phyloP scores from a whole-genome alignment of 169 alveolate species.

The Eimeria brunetti region DNA sequence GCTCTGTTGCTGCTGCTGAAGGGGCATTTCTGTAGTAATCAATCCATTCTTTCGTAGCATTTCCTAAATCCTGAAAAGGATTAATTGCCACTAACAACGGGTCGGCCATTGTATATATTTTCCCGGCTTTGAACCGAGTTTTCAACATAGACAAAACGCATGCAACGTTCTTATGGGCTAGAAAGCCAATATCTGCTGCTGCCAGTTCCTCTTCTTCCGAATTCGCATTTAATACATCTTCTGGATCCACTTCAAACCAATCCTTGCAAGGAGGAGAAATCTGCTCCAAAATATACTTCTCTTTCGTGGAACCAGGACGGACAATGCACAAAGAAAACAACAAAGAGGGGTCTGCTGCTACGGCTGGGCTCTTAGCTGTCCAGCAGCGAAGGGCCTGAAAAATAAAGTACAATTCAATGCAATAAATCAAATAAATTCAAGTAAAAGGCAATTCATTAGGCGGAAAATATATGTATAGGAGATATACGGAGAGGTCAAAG shows the following conservation, averaged over 20 bases:
- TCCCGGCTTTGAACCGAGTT: background rate
- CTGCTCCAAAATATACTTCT: slow-evolving; percentile 21
- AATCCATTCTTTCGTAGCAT: slow-evolving; percentile 89
- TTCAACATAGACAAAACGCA: slow-evolving; percentile 91
- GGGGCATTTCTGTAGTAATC: slow-evolving; percentile 87
- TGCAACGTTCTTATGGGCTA: slow-evolving; percentile 92
- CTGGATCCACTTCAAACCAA: slow-evolving; percentile 1
- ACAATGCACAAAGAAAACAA: slow-evolving; percentile 53
- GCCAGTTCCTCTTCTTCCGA: slow-evolving; percentile 75
- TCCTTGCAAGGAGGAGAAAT: slow-evolving; percentile 61
- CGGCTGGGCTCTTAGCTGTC: slow-evolving; percentile 74
- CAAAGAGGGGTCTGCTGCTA: slow-evolving; percentile 51
- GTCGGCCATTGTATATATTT: slow-evolving; percentile 91
- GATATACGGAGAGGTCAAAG: too few relatives aligned
- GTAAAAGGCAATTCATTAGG: too few relatives aligned
- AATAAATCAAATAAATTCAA: background rate
- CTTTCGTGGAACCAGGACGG: slow-evolving; percentile 40
- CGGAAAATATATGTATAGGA: too few relatives aligned
- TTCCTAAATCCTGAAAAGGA: slow-evolving; percentile 93
- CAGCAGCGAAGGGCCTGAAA: slow-evolving; percentile 45
- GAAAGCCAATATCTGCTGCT: slow-evolving; percentile 92
- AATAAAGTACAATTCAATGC: background rate
- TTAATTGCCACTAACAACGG: slow-evolving; percentile 94
- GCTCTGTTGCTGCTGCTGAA: slow-evolving; percentile 84
- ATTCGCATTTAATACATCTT: slow-evolving; percentile 58